Evolutionary conservation across 2,329 filamentous ascomycete genomes (phyloP).

Genomic region (Colletotrichum sublineola): DNA sequence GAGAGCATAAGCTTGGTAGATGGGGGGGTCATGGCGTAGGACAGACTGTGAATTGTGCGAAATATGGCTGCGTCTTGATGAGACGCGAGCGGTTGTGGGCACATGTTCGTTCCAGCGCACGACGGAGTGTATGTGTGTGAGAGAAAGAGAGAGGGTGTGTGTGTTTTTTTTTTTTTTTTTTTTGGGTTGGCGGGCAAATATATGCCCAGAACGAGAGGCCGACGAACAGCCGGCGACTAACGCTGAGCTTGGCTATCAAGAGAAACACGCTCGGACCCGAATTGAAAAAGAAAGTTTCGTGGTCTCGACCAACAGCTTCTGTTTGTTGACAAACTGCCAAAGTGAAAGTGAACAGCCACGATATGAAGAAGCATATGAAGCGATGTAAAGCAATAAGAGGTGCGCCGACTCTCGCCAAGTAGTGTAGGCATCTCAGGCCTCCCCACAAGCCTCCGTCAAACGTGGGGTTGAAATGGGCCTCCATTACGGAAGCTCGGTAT

Average conservation of each 20-base stretch:
- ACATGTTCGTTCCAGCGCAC: constrained; percentile 28
- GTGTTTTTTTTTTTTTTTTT: not conserved
- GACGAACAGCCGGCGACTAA: constrained; percentile 26
- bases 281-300: constrained; percentile 20
- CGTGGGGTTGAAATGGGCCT: constrained; percentile 2
- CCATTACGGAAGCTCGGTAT: constrained; percentile 29
- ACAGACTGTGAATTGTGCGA: constrained; percentile 13
- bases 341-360: no score
- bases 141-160: not conserved
- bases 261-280: constrained; percentile 35
- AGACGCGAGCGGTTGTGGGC: not conserved
- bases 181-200: constrained; percentile 5
- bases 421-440: not conserved
- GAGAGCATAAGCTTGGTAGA: constrained; percentile 1
- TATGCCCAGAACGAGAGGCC: constrained; percentile 15
- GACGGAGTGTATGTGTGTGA: not conserved
- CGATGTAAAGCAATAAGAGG: not conserved
- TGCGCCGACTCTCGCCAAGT: not conserved
- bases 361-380: not conserved
- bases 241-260: constrained; percentile 28
- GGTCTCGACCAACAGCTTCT: not conserved
- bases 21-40: not conserved
- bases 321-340: not conserved
- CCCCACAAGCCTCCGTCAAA: not conserved
- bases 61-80: constrained; percentile 10